These are phyloP conservation scores for Penicillium roqueforti DNA, from an alignment of 495 filamentous ascomycete genomes.

Conservation along the genomic window DNA sequence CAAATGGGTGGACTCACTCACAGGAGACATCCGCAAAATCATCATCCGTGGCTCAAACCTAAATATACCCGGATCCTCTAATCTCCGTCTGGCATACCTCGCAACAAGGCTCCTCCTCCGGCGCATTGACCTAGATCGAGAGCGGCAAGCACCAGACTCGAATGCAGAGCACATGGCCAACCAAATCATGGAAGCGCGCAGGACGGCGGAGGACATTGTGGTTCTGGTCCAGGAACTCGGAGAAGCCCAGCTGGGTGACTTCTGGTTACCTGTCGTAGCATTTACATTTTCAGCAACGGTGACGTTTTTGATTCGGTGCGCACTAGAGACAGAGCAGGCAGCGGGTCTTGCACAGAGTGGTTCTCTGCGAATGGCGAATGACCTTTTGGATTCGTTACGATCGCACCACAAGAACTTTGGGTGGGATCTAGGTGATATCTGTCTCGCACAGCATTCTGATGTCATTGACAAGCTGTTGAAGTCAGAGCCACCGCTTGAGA, in stretches of 20 bases:
- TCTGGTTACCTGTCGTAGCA: constrained; percentile 34
- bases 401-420: constrained; percentile 7
- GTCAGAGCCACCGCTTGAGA: not conserved
- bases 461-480: constrained; percentile 13
- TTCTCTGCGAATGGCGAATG: constrained; percentile 17
- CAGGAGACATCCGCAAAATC: constrained; percentile 20
- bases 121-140: constrained; percentile 19
- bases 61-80: constrained; percentile 22
- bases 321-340: constrained; percentile 11
- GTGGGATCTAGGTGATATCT: constrained; percentile 21
- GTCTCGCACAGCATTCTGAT: constrained; percentile 14
- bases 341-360: constrained; percentile 6
- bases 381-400: constrained; percentile 8
- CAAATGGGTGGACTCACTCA: constrained; percentile 21
- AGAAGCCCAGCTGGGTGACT: constrained; percentile 22
- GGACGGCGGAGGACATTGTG: constrained; percentile 34
- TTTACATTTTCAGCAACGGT: constrained; percentile 30
- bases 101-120: constrained; percentile 27
- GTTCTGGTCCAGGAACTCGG: constrained; percentile 32
- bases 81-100: constrained; percentile 32
- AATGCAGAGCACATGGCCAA: constrained; percentile 9
- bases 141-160: not conserved
- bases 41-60: constrained; percentile 15
- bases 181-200: constrained; percentile 9
- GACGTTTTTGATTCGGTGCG: constrained; percentile 32